These are phyloP conservation scores for Smittium mucronatum DNA, from an alignment of 371 early-diverging fungal genomes.

Conservation along the genomic window DNA sequence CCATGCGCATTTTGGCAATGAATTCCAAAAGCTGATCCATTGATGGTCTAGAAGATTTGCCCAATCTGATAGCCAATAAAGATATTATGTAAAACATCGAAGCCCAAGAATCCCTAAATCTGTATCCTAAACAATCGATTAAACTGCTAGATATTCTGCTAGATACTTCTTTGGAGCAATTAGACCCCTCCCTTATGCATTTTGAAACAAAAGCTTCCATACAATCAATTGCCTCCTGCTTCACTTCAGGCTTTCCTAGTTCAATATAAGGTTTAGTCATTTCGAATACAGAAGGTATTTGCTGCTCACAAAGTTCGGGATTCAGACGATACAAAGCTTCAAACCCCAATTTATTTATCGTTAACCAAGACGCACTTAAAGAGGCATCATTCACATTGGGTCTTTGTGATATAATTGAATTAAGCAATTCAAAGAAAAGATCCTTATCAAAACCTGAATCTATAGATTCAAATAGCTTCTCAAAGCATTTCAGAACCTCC, in stretches of 20 bases:
- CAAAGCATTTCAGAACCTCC: conserved; percentile 52
- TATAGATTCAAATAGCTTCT: conserved; percentile 22
- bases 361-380: conserved; percentile 73
- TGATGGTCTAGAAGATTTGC: conserved; percentile 44
- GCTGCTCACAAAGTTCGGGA: conserved; percentile 37
- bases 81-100: conserved; percentile 61
- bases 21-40: conserved; percentile 47
- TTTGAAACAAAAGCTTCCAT: conserved; percentile 47
- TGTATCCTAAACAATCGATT: conserved; percentile 52
- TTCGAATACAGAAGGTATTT: conserved; percentile 52
- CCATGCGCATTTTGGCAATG: conserved; percentile 67
- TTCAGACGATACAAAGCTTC: conserved; percentile 43
- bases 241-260: conserved; percentile 44
- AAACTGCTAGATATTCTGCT: conserved; percentile 38
- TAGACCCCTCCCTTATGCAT: conserved; percentile 42
- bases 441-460: conserved; percentile 41
- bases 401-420: conserved; percentile 59
- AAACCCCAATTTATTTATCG: conserved; percentile 62
- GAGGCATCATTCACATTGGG: conserved; percentile 73
- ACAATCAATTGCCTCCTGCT: conserved; percentile 46
- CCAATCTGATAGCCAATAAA: conserved; percentile 60
- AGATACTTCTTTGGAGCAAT: conserved; percentile 41
- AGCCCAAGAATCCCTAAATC: conserved; percentile 70
- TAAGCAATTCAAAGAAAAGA: conserved; percentile 38
- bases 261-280: conserved; percentile 61